Evolutionary conservation across 495 filamentous ascomycete species (phyloP), one percentile per base, ranked within the genome.

Genomic region (Tuber brumale): DNA sequence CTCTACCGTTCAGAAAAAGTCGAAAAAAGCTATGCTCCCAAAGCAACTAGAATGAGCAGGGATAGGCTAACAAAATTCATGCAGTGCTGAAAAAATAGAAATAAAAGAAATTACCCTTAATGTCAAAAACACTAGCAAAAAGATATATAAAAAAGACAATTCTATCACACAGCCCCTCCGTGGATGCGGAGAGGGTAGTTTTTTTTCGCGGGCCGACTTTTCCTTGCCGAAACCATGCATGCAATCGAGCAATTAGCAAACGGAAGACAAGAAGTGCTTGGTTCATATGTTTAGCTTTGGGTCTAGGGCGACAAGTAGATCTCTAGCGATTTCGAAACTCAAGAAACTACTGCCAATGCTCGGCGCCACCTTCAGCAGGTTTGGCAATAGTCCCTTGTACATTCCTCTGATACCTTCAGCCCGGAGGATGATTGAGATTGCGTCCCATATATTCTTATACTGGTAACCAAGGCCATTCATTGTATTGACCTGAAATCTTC

Each of bases 291-390:
- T 66, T 66, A 66, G 57, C 57, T 66, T 66, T 4, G 57, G 57
- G 57, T 66, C 57, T 66, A 66, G 27, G 31, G 57, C 78, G 39
- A 80, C 69, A 48, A 83, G 57, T 0, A 97, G 91, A 85, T 99
- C 95, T 76, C 95, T 88, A 41, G 92, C 94, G 71, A 98, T 82
- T 85, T 99, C 95, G 83, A 94, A 99, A 86, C 95, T 98, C 39
- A 97, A 88, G 94, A 96, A 99, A 84, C 92, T 97, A 80, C 93
- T 95, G 39, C 96, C 95, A 94, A 99, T 99, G 82, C 95, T 98
- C 10, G 95, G 95, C 9, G 95, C 95, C 23, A 99, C 95, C 84
- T 99, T 99, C 69, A 98, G 88, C 7, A 98, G 87, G 82, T 99
- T 99, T 4, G 95, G 96, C 31, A 94, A 88, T 78, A 97, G 92